phyloP scores from a whole-genome alignment of 495 filamentous ascomycete species.

The Amphirosellinia nigrospora region DNA sequence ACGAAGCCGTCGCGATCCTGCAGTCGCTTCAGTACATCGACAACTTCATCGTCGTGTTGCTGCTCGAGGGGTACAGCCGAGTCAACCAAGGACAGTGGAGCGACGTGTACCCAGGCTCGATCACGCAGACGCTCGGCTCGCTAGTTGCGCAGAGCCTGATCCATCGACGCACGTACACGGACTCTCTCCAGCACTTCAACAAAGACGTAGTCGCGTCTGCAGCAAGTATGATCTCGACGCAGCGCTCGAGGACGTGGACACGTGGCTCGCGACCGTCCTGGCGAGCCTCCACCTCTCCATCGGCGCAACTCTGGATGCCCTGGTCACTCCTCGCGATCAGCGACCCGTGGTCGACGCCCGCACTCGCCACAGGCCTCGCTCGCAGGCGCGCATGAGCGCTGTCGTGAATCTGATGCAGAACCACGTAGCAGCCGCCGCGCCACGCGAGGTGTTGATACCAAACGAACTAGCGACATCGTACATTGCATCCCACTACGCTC shows the following conservation, averaged over 20 bases:
- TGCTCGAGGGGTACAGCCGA: slow-evolving; percentile 39
- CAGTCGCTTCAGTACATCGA: slow-evolving; percentile 42
- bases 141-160: slow-evolving; percentile 46
- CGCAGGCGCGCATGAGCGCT: slow-evolving; percentile 46
- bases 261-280: slow-evolving; percentile 37
- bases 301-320: slow-evolving; percentile 59
- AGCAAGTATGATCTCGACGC: slow-evolving; percentile 32
- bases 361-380: slow-evolving; percentile 41
- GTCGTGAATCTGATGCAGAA: slow-evolving; percentile 53
- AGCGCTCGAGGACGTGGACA: slow-evolving; percentile 32
- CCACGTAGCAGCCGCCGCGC: slow-evolving; percentile 42
- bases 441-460: slow-evolving; percentile 44
- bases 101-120: slow-evolving; percentile 42
- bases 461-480: slow-evolving; percentile 44
- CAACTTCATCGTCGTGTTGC: slow-evolving; percentile 41
- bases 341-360: slow-evolving; percentile 47
- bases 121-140: slow-evolving; percentile 43
- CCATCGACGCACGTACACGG: slow-evolving; percentile 42
- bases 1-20: slow-evolving; percentile 34
- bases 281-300: slow-evolving; percentile 60
- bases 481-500: slow-evolving; percentile 38
- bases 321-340: slow-evolving; percentile 59
- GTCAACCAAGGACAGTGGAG: slow-evolving; percentile 40
- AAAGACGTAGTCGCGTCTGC: slow-evolving; percentile 37
- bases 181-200: slow-evolving; percentile 45